A percentile compares a stretch with the other conserved stretches of the same genome.
phyloP scores from a whole-genome alignment of 495 filamentous ascomycete genomes.

The Trichodelitschia bisporula region DNA sequence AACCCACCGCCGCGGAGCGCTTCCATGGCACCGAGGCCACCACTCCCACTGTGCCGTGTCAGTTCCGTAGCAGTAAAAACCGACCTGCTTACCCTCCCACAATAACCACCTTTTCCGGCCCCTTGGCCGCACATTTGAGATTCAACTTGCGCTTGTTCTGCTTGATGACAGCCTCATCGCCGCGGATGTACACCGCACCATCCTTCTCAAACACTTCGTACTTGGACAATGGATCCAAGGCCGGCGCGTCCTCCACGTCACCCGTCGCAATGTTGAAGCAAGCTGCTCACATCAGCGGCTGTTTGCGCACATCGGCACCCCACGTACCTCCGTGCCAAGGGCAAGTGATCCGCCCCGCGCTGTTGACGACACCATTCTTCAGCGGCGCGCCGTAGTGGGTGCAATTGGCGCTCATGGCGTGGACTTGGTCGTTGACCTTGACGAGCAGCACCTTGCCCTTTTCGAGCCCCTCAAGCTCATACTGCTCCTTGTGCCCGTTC shows the following conservation, averaged over 20 bases:
- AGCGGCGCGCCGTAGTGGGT: constrained; percentile 89
- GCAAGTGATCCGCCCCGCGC: constrained; percentile 66
- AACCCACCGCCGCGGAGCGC: constrained; percentile 60
- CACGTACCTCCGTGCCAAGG: constrained; percentile 78
- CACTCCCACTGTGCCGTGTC: constrained; percentile 39
- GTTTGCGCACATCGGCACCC: neutral
- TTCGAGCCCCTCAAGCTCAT: constrained; percentile 68
- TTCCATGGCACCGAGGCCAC: constrained; percentile 55
- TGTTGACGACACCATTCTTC: constrained; percentile 55
- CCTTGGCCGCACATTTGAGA: constrained; percentile 40
- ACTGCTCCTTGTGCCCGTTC: constrained; percentile 64
- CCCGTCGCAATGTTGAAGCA: constrained; percentile 81
- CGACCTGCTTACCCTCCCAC: constrained; percentile 45
- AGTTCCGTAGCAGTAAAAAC: no score
- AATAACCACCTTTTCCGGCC: constrained; percentile 50
- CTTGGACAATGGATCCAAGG: constrained; percentile 52
- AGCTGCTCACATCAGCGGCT: constrained; percentile 22
- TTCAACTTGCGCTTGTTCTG: constrained; percentile 43
- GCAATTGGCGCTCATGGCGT: constrained; percentile 67
- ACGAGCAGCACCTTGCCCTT: constrained; percentile 67
- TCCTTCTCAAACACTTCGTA: constrained; percentile 62
- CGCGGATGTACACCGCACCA: constrained; percentile 63
- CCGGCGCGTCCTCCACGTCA: constrained; percentile 86
- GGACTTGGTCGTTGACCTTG: constrained; percentile 44
- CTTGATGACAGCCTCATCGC: constrained; percentile 59